These are phyloP conservation scores for Zhuliangozyma parablackwelliae DNA, from an alignment of 1,139 yeast species.

Conservation along the genomic window DNA sequence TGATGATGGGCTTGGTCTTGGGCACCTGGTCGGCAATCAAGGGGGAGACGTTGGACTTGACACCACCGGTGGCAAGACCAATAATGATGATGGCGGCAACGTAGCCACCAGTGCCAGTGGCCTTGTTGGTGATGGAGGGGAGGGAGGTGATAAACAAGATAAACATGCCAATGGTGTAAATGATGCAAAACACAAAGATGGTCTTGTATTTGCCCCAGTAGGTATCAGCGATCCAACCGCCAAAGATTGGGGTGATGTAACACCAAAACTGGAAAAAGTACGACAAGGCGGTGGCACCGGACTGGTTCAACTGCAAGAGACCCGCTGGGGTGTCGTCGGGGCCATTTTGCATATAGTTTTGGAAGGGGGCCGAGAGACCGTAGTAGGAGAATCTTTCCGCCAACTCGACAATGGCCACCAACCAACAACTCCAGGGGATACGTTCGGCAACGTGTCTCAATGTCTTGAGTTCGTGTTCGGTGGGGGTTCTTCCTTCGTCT, in stretches of 20 bases:
- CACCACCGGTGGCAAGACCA: slow-evolving; percentile 80
- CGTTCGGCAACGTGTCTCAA: slow-evolving; percentile 39
- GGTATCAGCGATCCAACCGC: slow-evolving; percentile 75
- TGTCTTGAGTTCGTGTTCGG: slow-evolving; percentile 34
- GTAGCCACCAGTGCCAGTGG: slow-evolving; percentile 49
- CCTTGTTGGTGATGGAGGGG: slow-evolving; percentile 52
- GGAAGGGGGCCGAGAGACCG: slow-evolving; percentile 72
- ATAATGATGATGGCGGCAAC: slow-evolving; percentile 60
- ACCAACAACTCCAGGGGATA: slow-evolving; percentile 52
- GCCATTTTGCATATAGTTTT: slow-evolving; percentile 66
- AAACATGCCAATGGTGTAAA: slow-evolving; percentile 61
- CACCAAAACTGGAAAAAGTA: slow-evolving; percentile 81
- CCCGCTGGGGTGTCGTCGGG: slow-evolving; percentile 51
- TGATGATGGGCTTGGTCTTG: slow-evolving; percentile 33
- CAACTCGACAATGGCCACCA: slow-evolving; percentile 74
- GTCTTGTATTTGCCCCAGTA: slow-evolving; percentile 70
- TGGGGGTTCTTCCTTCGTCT: slow-evolving; percentile 32
- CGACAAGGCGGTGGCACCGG: slow-evolving; percentile 70
- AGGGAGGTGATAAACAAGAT: slow-evolving; percentile 69
- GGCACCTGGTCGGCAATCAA: slow-evolving; percentile 72
- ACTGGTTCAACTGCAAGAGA: slow-evolving; percentile 55
- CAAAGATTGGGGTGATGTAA: slow-evolving; percentile 73
- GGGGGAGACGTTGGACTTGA: slow-evolving; percentile 75
- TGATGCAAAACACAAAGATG: slow-evolving; percentile 54
- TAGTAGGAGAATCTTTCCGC: slow-evolving; percentile 84